Conservation (phyloP, 441 rosid species). For the Rhodomyrtus psidioides region DNA sequence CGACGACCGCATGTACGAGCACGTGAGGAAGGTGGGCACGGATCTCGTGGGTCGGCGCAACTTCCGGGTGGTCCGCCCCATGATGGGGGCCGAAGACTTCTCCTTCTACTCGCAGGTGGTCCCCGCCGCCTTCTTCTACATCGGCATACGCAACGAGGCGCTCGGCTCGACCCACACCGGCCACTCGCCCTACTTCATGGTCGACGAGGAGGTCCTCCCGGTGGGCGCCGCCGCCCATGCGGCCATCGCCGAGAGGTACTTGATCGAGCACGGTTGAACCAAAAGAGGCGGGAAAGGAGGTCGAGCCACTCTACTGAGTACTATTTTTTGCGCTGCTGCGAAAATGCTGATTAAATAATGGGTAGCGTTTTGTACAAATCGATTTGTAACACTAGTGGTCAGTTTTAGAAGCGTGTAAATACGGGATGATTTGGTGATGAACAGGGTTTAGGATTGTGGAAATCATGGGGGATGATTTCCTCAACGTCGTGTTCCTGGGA, state of each 20-base stretch:
- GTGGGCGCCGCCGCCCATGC: conserved; percentile 81
- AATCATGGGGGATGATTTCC: background rate
- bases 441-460: background rate
- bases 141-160: conserved; percentile 70
- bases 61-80: conserved; percentile 52
- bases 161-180: conserved; percentile 60
- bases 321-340: too few species aligned
- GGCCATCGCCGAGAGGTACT: conserved; percentile 72
- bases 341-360: too few species aligned
- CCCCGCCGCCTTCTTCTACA: conserved; percentile 73
- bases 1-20: conserved; percentile 52
- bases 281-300: accelerated
- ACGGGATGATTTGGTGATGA: background rate
- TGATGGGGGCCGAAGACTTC: conserved; percentile 98
- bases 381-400: too few species aligned
- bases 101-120: conserved; percentile 66
- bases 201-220: conserved; percentile 81
- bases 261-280: conserved; percentile 32
- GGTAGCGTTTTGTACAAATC: too few species aligned
- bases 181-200: conserved; percentile 80
- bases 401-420: background rate
- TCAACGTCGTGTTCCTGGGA: background rate
- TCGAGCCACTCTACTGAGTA: background rate
- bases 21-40: conserved; percentile 53
- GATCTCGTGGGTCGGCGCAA: conserved; percentile 47